Base-by-base conservation (phyloP, 2,329 filamentous ascomycete genomes). In the Magnaporthiopsis incrustans region DNA sequence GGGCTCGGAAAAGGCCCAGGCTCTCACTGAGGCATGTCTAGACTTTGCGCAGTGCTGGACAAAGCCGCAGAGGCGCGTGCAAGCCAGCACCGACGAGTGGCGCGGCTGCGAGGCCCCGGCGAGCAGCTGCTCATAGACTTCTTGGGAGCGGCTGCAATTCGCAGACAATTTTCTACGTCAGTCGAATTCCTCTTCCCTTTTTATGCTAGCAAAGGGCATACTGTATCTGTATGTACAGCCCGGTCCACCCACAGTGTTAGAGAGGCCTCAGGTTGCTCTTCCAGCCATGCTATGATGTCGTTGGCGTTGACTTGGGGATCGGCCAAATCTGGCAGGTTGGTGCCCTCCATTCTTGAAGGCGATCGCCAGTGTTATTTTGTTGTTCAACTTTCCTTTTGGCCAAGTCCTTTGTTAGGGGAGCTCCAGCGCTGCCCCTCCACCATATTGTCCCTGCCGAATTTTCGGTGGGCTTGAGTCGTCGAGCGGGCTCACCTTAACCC, bases 41-140 rank as follows among this genome's bases (percentile, higher is more conserved):
- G 85, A 85, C 67, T 79, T 83, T 67, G 79, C 80, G 63, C 82
- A 83, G 66, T 84, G 81, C 69, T 87, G 84, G 65, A 88, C 79
- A 67, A 88, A 87, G 38, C 85, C 82, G 67, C 84, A 87, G 26
- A 88, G 79, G 70, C 82, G 85, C 67, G 83, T 78, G 65, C 82
- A 87, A 18, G 83, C 80, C 69, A 85, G 81, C 15, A 83, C 83
- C 5, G 82, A 86, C 32, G 78, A 77, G 63, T 82, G 80, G 63
- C 81, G 82, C 15, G 84, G 83, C 69, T 83, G 81, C 12, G 79
- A 77, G 33, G 83, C 82, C 65, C 77, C 77, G 22, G 73, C 69
- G 5, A 86, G 75, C 14, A 86, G 77, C 61, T 75, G 74, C 18
- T 78, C 70, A 69, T 85, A 85, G 6, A 84, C 35, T 4, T 59